A percentile compares a stretch with the other conserved stretches of the same genome.
Evolutionary conservation across 78 protist species (phyloP).

Genomic region (Tieghemostelium lacteum): DNA sequence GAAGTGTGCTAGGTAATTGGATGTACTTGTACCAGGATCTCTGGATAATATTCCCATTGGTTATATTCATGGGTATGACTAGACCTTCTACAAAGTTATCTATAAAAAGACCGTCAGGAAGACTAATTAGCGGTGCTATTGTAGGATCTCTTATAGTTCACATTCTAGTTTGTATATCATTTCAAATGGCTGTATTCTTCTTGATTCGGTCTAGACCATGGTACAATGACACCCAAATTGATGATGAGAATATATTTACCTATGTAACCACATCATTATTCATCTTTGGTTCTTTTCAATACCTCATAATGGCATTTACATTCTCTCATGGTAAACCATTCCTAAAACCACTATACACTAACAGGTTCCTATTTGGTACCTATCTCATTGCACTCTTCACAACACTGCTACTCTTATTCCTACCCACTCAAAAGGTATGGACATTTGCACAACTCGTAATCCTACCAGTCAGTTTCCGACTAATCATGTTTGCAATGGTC

Average conservation of each 20-base stretch:
- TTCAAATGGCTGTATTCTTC: constrained; percentile 15
- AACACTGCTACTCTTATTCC: constrained; percentile 9
- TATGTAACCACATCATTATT: constrained; percentile 29
- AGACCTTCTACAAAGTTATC: constrained; percentile 41
- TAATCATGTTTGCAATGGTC: constrained; percentile 33
- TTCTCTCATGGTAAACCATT: constrained; percentile 77
- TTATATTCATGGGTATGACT: constrained; percentile 84
- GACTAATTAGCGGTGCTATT: constrained; percentile 51
- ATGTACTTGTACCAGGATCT: constrained; percentile 83
- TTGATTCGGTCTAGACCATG: constrained; percentile 28
- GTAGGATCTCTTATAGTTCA: constrained; percentile 79
- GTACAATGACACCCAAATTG: background rate
- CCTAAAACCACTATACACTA: constrained; percentile 64
- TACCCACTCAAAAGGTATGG: constrained; percentile 19
- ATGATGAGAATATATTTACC: constrained; percentile 13
- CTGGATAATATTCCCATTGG: constrained; percentile 83
- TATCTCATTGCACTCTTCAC: constrained; percentile 17
- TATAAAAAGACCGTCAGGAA: constrained; percentile 69
- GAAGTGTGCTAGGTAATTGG: constrained; percentile 78
- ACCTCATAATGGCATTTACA: constrained; percentile 51
- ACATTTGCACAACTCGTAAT: constrained; percentile 17
- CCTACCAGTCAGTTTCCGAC: constrained; percentile 33
- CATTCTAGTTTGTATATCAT: background rate
- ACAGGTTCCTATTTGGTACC: constrained; percentile 8
- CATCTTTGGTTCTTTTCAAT: constrained; percentile 59